Base-by-base conservation (phyloP, 441 rosid species). In the Viola pubescens region DNA sequence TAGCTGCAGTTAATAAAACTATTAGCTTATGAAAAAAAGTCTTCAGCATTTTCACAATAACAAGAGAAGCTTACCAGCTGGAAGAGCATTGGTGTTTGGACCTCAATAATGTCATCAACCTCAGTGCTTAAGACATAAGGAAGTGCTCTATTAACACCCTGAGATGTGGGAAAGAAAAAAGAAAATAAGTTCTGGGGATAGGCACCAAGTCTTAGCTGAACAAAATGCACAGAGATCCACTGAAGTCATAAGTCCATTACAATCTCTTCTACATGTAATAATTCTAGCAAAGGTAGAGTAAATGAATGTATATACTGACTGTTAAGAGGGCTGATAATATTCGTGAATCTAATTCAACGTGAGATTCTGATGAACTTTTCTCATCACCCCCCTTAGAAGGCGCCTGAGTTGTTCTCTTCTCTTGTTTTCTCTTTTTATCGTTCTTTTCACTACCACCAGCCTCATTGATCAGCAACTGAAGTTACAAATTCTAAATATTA, bases 81-180 rank as follows among this genome's bases (percentile, higher is more conserved):
- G 81, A 94, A 94, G 69, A 94, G 97, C 82, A 83, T 77, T 10
- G 97, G 97, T 57, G 94, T 90, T 73, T 94, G 90, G 47, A 68
- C 69, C 70, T 88, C 97, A 78, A 88, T 76, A 70, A 94, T 74
- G 70, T 81, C 96, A 76, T 88, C 97, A 10, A 86, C 95, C 74
- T 88, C 97, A 59, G 72, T 69, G 66, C 83, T 79, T 62, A 89
- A 86, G 78, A 94, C 99, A 70, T 76, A 94, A 52, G 99, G 99
- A 81, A 94, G 90, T 67, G 96, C 97, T 74, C 99, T 81, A 75
- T 94, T 94, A 64, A 94, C 81, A 61, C 99, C 99, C 99, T 94
- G 85, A 44, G 14, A 59, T 71, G 53, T n/a, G 71, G 49, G 60
- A 51, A 45, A 62, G 50, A 19, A 46, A 64, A 55, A 41, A 39